Evolutionary conservation across 495 filamentous ascomycete species (phyloP), one percentile per base, ranked within the genome.

Genomic region (Aspergillus incahuasiensis): DNA sequence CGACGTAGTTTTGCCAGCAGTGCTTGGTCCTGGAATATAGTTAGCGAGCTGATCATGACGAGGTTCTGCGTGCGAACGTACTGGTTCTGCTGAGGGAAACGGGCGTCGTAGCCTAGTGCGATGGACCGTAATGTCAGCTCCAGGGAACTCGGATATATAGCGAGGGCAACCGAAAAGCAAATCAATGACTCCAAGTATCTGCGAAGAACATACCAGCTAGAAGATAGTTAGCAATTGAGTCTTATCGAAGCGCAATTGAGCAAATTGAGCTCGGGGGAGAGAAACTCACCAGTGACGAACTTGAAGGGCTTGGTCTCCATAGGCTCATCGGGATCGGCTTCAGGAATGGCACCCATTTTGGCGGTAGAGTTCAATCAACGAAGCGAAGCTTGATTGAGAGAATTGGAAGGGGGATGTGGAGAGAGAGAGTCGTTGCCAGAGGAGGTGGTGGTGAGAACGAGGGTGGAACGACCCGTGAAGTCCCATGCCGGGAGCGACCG

Each of bases 1-100:
- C 95, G 81, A 99, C 95, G 77, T 99, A 99, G 82, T 98, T 94
- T 69, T 96, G 92, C 92, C 92, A 96, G 88, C 90, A 97, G 74
- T 88, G 85, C 78, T 88, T 87, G 70, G 85, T 87, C 72, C 81
- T 84, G 49, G 2, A 28, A 25, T 16, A 47, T 66, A 64, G 63
- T 40, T 41, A 44, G 9, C 11, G 13, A 12, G 16, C 16, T 19
- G 48, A 9, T 6, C 16, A 6, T 6, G 13, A 16, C 20, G 7
- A 25, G 47, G 16, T 28, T 52, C 34, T 51, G 15, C 44, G 34
- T 28, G 3, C 6, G 19, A 51, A 64, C 82, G 59, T 72, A 85
- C 82, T 99, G 95, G 81, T 99, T 99, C 80, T 83, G 78, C 82
- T 99, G 95, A 62, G 95, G 95, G 81, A 97, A 99, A 72, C 95